Conservation (phyloP, 75 land plant genomes). For the Azolla pinnata region DNA sequence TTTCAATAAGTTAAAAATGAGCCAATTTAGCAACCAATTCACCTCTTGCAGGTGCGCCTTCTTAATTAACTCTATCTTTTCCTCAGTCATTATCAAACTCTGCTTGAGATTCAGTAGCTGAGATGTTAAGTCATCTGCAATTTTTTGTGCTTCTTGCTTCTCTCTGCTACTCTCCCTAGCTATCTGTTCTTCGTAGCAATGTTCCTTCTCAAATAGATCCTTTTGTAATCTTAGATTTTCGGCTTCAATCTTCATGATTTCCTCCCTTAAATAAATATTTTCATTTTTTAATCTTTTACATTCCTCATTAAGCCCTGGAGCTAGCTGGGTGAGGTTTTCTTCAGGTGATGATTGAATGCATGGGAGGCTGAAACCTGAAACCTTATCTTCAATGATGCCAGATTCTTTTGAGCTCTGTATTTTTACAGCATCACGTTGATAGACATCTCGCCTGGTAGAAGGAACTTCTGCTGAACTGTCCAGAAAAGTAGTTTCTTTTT, state of each 20-base stretch:
- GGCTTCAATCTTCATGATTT: constrained; percentile 13
- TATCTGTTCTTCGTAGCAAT: not conserved
- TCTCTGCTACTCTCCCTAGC: constrained; percentile 6
- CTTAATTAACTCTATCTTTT: constrained; percentile 14
- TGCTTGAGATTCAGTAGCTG: constrained; percentile 17
- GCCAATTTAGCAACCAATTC: too few species aligned
- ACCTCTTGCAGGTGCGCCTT: constrained; percentile 17
- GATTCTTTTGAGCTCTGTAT: too few species aligned
- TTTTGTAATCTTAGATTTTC: constrained; percentile 17
- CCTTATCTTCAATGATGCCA: too few species aligned
- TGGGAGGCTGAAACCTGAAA: too few species aligned
- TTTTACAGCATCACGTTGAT: too few species aligned
- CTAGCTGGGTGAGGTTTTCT: too few species aligned
- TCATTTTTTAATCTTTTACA: constrained; percentile 11
- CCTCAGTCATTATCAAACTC: constrained; percentile 16
- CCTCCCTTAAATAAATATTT: constrained; percentile 14
- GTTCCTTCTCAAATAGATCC: constrained; percentile 14
- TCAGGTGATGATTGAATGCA: too few species aligned
- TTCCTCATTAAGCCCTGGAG: too few species aligned
- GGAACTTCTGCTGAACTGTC: too few species aligned
- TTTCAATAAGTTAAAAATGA: too few species aligned
- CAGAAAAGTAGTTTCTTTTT: too few species aligned
- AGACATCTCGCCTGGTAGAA: too few species aligned
- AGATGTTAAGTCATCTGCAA: constrained; percentile 14
- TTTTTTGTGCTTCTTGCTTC: constrained; percentile 18